Conservation (phyloP, 495 filamentous ascomycete genomes). For the Xylaria palmicola region DNA sequence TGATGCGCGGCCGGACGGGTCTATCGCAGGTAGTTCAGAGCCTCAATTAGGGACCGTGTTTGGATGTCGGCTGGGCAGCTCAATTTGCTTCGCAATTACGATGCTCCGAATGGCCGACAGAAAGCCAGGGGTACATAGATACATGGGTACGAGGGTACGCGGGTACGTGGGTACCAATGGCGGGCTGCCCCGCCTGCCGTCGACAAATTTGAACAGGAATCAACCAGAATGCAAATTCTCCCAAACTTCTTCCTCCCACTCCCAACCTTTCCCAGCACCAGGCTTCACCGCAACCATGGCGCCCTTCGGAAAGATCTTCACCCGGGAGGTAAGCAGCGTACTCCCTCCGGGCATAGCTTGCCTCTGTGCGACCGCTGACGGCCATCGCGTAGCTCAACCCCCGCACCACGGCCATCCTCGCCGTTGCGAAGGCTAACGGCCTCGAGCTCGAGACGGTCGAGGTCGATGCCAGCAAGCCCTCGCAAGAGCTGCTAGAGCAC, state of each 20-base stretch:
- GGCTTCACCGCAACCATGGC: slow-evolving; percentile 55
- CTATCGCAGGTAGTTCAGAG: background rate
- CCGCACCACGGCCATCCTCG: slow-evolving; percentile 82
- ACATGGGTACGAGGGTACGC: background rate
- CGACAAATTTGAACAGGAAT: slow-evolving; percentile 27
- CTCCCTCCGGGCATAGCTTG: no score
- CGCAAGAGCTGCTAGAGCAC: slow-evolving; percentile 75
- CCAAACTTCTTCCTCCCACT: slow-evolving; percentile 28
- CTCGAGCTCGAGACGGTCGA: slow-evolving; percentile 83
- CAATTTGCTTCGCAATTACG: slow-evolving; percentile 13
- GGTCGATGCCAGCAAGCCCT: slow-evolving; percentile 58
- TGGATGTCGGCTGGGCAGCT: no score
- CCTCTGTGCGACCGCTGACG: slow-evolving; percentile 30
- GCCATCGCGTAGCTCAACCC: slow-evolving; percentile 66
- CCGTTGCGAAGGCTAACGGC: slow-evolving; percentile 93
- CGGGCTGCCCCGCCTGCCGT: slow-evolving; percentile 30
- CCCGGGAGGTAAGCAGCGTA: slow-evolving; percentile 64
- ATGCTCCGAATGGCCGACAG: slow-evolving; percentile 15
- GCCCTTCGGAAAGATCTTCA: slow-evolving; percentile 97
- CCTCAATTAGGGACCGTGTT: background rate
- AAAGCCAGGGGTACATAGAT: background rate
- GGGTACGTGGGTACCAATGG: slow-evolving; percentile 4
- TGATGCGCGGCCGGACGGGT: background rate
- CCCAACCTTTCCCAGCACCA: slow-evolving; percentile 34
- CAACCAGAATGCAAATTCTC: slow-evolving; percentile 16